These are phyloP conservation scores for Phytophthora sp. DNA, from an alignment of 352 stramenopile genomes.

Conservation along the genomic window DNA sequence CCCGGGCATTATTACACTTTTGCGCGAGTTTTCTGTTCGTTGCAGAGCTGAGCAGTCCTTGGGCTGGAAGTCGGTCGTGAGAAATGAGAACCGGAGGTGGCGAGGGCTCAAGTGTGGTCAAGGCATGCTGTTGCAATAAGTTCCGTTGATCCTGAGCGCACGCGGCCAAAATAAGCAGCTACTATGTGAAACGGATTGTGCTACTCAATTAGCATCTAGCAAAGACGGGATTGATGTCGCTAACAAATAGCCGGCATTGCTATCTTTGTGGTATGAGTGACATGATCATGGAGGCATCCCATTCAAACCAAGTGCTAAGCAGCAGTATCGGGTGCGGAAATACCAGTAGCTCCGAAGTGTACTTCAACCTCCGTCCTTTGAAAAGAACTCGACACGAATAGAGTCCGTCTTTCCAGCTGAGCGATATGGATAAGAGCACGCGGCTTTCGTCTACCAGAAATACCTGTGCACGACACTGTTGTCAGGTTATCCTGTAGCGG, in stretches of 20 bases:
- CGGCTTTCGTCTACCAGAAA: neutral
- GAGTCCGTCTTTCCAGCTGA: too few species aligned
- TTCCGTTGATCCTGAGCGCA: neutral
- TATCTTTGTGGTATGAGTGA: conserved; percentile 11
- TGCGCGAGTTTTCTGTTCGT: neutral
- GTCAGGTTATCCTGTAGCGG: neutral
- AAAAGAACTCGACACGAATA: too few species aligned
- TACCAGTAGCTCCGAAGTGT: too few species aligned
- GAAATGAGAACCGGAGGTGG: conserved; percentile 6
- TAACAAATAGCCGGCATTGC: neutral
- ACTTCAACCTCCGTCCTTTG: neutral
- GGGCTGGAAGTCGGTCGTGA: conserved; percentile 9
- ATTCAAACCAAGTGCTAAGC: too few species aligned
- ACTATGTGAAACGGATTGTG: conserved; percentile 13
- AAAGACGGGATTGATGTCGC: neutral
- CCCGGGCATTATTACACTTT: conserved; percentile 17
- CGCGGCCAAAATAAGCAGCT: conserved; percentile 22
- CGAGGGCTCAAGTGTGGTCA: conserved; percentile 4
- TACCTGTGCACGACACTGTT: neutral
- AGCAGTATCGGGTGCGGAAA: too few species aligned
- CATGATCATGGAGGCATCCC: neutral
- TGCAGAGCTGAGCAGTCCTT: neutral
- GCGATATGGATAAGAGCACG: neutral
- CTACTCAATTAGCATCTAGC: conserved; percentile 2
- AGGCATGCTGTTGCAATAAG: neutral